phyloP scores from a whole-genome alignment of 2,329 filamentous ascomycete species.

The Cercospora sp. region DNA sequence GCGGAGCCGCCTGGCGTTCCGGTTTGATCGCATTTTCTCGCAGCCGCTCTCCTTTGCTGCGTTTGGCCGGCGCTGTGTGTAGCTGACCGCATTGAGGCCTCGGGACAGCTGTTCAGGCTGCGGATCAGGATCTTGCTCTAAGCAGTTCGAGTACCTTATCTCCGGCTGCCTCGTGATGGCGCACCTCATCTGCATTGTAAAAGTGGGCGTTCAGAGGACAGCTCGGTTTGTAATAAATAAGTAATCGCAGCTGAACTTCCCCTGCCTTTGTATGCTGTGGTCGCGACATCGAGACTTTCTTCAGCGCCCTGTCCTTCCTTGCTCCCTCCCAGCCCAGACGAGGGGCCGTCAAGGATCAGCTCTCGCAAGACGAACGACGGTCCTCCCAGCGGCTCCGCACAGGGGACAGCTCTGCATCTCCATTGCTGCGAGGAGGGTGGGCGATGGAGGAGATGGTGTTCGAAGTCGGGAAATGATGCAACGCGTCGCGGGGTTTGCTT shows the following conservation, averaged over 20 bases:
- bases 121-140: not conserved
- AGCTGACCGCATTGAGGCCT: not conserved
- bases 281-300: not conserved
- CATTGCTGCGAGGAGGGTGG: not conserved
- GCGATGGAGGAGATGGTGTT: not conserved
- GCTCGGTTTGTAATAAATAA: not conserved
- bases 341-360: not conserved
- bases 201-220: not conserved
- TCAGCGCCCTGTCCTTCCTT: not conserved
- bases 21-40: not conserved
- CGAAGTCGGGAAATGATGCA: constrained; percentile 5
- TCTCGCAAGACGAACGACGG: not conserved
- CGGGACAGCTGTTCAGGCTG: not conserved
- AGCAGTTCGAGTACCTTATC: not conserved
- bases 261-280: not conserved
- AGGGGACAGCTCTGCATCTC: not conserved
- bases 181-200: not conserved
- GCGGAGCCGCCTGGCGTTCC: not conserved
- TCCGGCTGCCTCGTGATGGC: not conserved
- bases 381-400: not conserved
- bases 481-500: not conserved
- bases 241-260: not conserved
- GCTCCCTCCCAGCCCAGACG: not conserved
- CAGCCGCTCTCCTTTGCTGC: not conserved
- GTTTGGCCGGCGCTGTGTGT: not conserved